These are phyloP conservation scores for Bathelium albidoporum DNA, from an alignment of 495 filamentous ascomycete species.

Conservation along the genomic window DNA sequence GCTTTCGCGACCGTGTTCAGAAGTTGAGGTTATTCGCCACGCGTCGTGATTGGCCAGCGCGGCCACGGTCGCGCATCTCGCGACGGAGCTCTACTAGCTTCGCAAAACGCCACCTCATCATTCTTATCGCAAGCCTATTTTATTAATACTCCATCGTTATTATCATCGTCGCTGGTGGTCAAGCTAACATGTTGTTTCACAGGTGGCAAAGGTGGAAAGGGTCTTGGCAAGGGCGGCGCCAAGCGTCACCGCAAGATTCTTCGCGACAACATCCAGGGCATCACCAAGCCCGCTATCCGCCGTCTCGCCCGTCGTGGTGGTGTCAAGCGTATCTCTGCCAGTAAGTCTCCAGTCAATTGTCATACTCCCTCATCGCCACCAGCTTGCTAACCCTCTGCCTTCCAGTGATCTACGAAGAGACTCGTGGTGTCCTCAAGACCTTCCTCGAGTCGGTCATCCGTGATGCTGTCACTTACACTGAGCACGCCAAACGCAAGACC, in stretches of 20 bases:
- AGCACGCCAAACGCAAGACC: constrained; percentile 96
- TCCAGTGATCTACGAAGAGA: constrained; percentile 58
- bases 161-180: constrained; percentile 11
- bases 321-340: constrained; percentile 73
- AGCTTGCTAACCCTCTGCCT: neutral
- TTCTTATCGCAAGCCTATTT: neutral
- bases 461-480: constrained; percentile 92
- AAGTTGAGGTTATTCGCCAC: constrained; percentile 4
- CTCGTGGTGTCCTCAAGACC: constrained; percentile 43
- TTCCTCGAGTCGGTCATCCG: constrained; percentile 52
- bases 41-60: constrained; percentile 14
- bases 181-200: constrained; percentile 22
- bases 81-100: constrained; percentile 12
- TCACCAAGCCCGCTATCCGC: constrained; percentile 63
- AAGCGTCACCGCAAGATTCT: constrained; percentile 99
- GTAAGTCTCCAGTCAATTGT: constrained; percentile 21
- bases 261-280: constrained; percentile 96
- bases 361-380: constrained; percentile 3
- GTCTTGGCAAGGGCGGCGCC: constrained; percentile 84
- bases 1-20: constrained; percentile 1
- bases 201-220: constrained; percentile 60
- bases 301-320: constrained; percentile 71
- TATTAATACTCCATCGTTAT: constrained; percentile 2
- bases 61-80: constrained; percentile 30
- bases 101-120: constrained; percentile 12